These are phyloP conservation scores for Cadophora sp. DNA, from an alignment of 2,329 filamentous ascomycete species.

Conservation along the genomic window DNA sequence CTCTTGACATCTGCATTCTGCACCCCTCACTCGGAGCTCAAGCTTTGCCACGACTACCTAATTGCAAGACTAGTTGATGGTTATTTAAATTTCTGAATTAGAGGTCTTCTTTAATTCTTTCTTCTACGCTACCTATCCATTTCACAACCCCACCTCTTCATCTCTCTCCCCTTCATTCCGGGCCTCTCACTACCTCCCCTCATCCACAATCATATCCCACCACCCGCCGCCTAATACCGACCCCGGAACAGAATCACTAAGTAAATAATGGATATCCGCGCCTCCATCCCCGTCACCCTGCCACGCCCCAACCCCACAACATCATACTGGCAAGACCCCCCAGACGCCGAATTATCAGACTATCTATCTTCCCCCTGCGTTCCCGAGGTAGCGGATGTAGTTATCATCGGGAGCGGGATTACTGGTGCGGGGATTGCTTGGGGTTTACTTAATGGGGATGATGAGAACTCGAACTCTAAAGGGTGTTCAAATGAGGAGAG, in stretches of 20 bases:
- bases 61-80: no score
- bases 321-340: slow-evolving; percentile 47
- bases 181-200: no score
- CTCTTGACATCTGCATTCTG: no score
- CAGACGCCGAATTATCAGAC: slow-evolving; percentile 43
- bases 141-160: no score
- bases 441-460: slow-evolving; percentile 36
- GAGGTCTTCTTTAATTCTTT: no score
- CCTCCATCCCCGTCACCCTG: slow-evolving; percentile 39
- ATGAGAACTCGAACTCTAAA: not conserved
- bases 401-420: slow-evolving; percentile 40
- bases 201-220: no score
- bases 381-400: slow-evolving; percentile 28
- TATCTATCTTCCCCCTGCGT: slow-evolving; percentile 38
- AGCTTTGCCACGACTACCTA: no score
- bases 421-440: slow-evolving; percentile 35
- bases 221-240: not conserved
- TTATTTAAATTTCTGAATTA: no score
- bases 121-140: no score
- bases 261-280: slow-evolving; percentile 34
- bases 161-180: no score
- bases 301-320: slow-evolving; percentile 43
- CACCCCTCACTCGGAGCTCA: no score
- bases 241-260: not conserved
- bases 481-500: not conserved